Base-by-base conservation (phyloP, 177 flowering plant genomes). In the Tripterygium wilfordii region DNA sequence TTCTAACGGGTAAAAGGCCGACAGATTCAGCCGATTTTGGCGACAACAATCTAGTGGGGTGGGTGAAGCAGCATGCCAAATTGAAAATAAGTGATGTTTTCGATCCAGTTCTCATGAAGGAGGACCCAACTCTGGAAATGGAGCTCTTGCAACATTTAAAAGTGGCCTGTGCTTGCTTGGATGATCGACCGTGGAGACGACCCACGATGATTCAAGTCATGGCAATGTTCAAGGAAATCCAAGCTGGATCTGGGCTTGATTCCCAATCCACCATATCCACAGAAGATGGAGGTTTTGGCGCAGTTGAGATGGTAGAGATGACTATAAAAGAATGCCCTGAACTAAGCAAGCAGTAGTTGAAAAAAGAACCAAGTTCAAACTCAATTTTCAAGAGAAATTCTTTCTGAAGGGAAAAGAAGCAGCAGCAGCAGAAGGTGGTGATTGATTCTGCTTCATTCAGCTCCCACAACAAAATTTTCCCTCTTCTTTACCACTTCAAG, bases 191-290 rank as follows among this genome's bases (percentile, higher is more conserved):
- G 2, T 73, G 71, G 81, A 61, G 67, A 45, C 72, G 98, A 1
- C 98, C 98, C 5, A 84, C 88, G 0, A 92, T 89, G 89, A 85
- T 90, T 25, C 84, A 89, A 60, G 96, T 92, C 5, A 79, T 92
- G 92, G 82, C 94, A 8, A 76, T 75, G 96, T 92, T 92, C 63
- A 86, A 88, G 64, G 96, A 92, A 45, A 83, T 92, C 24, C 95
- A 86, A 42, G 87, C 88, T 1, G 94, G 94, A 8, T 74, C 83
- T 0, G 86, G 80, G 13, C 28, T 81, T 0, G 87, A 85, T 40
- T 69, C 88, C 0, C 49, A 76, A 1, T 67, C 83, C 17, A 71
- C 77, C 5, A 71, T 74, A 2, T 58, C 58, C 4, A 65, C 65
- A 0, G 83, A 70, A 5, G 89, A 78, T 13, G 77, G 66, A 26